A percentile compares a stretch with the other conserved stretches of the same genome.
Evolutionary conservation across 1,284 basidiomycete genomes (phyloP).

Genomic region (Austroboletus novae-zelandiae): DNA sequence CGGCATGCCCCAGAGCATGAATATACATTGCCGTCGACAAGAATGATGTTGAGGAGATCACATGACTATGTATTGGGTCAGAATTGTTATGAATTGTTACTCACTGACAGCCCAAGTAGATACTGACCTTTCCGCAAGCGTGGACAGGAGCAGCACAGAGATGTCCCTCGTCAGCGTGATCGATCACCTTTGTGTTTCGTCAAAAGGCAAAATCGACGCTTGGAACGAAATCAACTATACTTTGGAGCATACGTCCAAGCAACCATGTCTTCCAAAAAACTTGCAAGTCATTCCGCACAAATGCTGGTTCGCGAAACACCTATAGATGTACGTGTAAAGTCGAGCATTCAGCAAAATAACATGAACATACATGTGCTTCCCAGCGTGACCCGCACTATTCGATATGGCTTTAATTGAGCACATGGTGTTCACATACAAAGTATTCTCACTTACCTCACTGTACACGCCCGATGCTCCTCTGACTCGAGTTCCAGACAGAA

Average conservation of each 20-base stretch:
- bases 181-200: constrained; percentile 34
- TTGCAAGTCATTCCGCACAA: constrained; percentile 49
- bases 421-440: neutral
- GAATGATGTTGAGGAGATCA: constrained; percentile 34
- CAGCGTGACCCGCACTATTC: constrained; percentile 53
- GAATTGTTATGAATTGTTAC: neutral
- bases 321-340: constrained; percentile 15
- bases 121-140: constrained; percentile 50
- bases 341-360: neutral
- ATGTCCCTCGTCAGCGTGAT: constrained; percentile 47
- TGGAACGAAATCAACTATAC: constrained; percentile 36
- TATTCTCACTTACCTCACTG: constrained; percentile 40
- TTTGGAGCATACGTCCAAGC: constrained; percentile 48
- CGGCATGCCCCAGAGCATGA: constrained; percentile 44
- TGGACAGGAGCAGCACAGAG: constrained; percentile 52
- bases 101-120: neutral
- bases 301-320: constrained; percentile 49
- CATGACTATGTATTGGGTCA: constrained; percentile 41
- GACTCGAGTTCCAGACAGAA: constrained; percentile 38
- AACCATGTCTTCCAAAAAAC: constrained; percentile 44
- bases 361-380: constrained; percentile 47
- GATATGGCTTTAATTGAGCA: no score
- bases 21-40: constrained; percentile 34
- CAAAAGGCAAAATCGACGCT: neutral
- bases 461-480: constrained; percentile 35